Evolutionary conservation across 805 yeast genomes (phyloP), one percentile per base, ranked within the genome.

Genomic region (Saccharomyces jurei): DNA sequence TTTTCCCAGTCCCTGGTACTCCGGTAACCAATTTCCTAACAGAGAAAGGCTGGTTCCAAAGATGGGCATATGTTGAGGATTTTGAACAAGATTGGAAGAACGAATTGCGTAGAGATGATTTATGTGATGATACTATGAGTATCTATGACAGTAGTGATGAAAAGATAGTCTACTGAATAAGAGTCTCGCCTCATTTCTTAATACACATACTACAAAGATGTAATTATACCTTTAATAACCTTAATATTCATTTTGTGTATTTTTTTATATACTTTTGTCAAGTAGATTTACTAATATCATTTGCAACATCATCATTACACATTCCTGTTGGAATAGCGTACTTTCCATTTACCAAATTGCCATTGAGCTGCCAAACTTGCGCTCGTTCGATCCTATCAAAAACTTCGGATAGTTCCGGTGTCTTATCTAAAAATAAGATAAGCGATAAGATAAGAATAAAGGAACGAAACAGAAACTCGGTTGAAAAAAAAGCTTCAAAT

Each of bases 1-100:
- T 82, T 25, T 81, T 73, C 64, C 92, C 92, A 4, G 71, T 81
- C 14, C 59, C 63, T 28, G 83, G 83, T 49, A 55, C 61, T 14
- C 69, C 70, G 8, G 66, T 74, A 49, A 53, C 70, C 27, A 68
- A 71, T 46, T 67, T 78, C 46, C 73, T 83, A 13, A 63, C 52
- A 44, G 80, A 80, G 55, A 76, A 74, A 59, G 83, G 80, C 13
- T 86, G 90, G 86, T 73, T 65, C 58, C 88, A 84, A 71, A 78
- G 80, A 59, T 76, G 76, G 74, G 79, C 74, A 48, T 81, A 83
- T 29, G 88, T 83, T 50, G 88, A 84, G 61, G 78, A 79, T 55
- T 84, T 84, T 64, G 85, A 79, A 52, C 75, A 70, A 28, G 63
- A 58, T 25, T 65, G 69, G 68, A 60, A 54, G 41, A 49, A 17